These are phyloP conservation scores for Gracilaria gracilis DNA, from an alignment of 23 red algal species.

Conservation along the genomic window DNA sequence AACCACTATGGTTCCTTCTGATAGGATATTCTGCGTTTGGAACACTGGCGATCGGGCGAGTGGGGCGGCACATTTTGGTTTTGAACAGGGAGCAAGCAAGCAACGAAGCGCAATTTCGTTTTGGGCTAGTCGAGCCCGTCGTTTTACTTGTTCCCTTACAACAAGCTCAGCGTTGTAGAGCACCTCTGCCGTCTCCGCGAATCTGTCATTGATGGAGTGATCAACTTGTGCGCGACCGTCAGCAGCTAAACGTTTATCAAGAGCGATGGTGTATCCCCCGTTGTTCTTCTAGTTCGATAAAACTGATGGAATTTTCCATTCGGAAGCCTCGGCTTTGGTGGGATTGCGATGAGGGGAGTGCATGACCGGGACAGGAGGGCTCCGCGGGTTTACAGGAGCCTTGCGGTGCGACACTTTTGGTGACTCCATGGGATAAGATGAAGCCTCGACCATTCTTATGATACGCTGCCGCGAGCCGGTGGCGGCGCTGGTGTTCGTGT, in stretches of 20 bases:
- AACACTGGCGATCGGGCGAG: constrained; percentile 63
- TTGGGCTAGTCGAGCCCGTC: constrained; percentile 68
- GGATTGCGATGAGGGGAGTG: constrained; percentile 85
- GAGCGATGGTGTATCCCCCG: constrained; percentile 83
- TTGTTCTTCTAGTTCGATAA: constrained; percentile 97
- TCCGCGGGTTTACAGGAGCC: constrained; percentile 72
- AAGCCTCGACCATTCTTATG: constrained; percentile 74
- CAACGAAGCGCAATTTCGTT: constrained; percentile 78
- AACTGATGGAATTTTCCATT: constrained; percentile 85
- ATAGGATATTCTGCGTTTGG: constrained; percentile 80
- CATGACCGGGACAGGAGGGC: constrained; percentile 85
- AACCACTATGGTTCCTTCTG: constrained; percentile 76
- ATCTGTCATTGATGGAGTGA: constrained; percentile 75
- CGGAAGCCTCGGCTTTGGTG: constrained; percentile 67
- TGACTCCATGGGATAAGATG: constrained; percentile 75
- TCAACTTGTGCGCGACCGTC: constrained; percentile 68
- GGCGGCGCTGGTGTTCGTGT: constrained; percentile 36
- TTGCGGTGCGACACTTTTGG: constrained; percentile 71
- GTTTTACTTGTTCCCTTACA: constrained; percentile 80
- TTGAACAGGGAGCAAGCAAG: constrained; percentile 57
- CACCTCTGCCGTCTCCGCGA: constrained; percentile 81
- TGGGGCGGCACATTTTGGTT: constrained; percentile 58
- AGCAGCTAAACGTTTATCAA: constrained; percentile 88
- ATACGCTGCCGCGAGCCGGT: constrained; percentile 57
- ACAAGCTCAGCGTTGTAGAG: constrained; percentile 82